These are phyloP conservation scores for Pecoramyces ruminantium DNA, from an alignment of 192 early-diverging fungal genomes.

Conservation along the genomic window DNA sequence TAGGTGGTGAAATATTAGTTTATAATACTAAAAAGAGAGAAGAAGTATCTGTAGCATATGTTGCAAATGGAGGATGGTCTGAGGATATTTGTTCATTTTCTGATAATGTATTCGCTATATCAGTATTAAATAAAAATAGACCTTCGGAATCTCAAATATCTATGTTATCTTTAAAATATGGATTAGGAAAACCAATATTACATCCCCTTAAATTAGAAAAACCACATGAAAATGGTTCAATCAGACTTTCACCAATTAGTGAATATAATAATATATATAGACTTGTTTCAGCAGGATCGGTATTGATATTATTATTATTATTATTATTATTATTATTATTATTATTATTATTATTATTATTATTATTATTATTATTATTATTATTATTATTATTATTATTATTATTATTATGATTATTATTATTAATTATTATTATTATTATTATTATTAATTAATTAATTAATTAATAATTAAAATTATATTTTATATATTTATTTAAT, in stretches of 20 bases:
- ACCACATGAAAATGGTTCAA: not conserved
- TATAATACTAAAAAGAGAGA: not conserved
- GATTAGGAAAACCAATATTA: not conserved
- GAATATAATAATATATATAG: not conserved
- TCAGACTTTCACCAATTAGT: not conserved
- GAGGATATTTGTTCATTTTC: not conserved
- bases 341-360: too few species aligned
- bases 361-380: too few species aligned
- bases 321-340: too few species aligned
- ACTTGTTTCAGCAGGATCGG: not conserved
- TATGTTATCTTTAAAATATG: not conserved
- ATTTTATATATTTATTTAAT: too few species aligned
- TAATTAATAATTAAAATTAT: too few species aligned
- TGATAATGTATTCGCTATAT: not conserved
- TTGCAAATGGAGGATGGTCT: not conserved
- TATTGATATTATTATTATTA: too few species aligned
- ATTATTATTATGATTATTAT: too few species aligned
- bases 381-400: too few species aligned
- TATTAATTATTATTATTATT: too few species aligned
- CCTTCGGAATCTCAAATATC: not conserved
- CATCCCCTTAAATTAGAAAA: not conserved
- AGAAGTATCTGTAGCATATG: not conserved
- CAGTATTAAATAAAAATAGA: not conserved
- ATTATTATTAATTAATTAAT: too few species aligned
- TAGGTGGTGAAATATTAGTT: not conserved